Evolutionary conservation across 495 filamentous ascomycete species (phyloP), one percentile per base, ranked within the genome.

Genomic region (Penicillium daleae): DNA sequence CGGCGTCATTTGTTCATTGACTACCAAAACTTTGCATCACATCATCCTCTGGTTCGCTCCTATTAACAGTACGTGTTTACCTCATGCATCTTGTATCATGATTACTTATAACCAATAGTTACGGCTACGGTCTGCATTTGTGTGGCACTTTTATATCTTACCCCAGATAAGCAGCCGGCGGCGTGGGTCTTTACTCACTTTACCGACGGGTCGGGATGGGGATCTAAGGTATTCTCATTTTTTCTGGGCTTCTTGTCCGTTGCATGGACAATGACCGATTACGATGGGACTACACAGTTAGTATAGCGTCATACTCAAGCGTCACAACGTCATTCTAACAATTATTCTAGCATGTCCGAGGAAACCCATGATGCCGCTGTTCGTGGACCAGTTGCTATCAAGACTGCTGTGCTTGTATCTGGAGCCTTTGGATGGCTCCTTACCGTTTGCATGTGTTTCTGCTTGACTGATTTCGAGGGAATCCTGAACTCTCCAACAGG

Each of bases 251-350:
- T 91, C 66, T 76, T 91, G 13, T 88, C 87, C 5, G 89, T 91
- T 2, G 86, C 89, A 15, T 91, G 88, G 88, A 88, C 85, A 12
- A 90, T 91, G 88, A 91, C 88, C 17, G 88, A 91, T 66, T 91
- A 91, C 63, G 88, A 90, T 66, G 88, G 86, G 29, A 91, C 88
- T 0, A 90, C 88, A 17, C 88, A 91, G 84, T 87, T 67, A 71
- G 80, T 68, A 33, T 26, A 17, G 10, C 24, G 6, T 42, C 50
- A 29, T 37, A 39, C 27, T 29, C 13, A 51, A 35, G 37, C 56
- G 49, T 58, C 10, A 35, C 40, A 49, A 4, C 9, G 7, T 26
- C 42, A 37, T 7, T n/a, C 49, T 60, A 22, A 60, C 24, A 12
- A 0, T 22, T 3, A 15, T 26, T 13, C 26, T 42, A 86, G 84